Conservation (phyloP, 208 protist species). For the Trypanosoma boissoni region DNA sequence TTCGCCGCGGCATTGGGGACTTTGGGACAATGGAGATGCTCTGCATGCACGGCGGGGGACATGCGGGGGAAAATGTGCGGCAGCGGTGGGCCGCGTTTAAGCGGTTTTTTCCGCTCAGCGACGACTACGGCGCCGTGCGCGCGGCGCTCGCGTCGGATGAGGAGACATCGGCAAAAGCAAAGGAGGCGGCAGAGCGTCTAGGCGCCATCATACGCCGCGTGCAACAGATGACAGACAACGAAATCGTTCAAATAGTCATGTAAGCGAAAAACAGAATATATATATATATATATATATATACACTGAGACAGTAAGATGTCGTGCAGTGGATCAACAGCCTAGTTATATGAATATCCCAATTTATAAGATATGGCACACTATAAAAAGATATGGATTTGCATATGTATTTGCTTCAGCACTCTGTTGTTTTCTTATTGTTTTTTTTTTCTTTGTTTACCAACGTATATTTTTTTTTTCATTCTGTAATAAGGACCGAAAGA, state of each 20-base stretch:
- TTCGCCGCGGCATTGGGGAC: constrained; percentile 58
- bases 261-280: constrained; percentile 9
- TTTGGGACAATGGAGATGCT: constrained; percentile 64
- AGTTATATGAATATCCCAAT: too few species aligned
- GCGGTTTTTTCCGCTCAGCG: constrained; percentile 53
- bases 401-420: background rate
- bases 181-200: constrained; percentile 28
- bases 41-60: constrained; percentile 15
- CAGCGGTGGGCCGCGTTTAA: constrained; percentile 67
- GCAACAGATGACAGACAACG: constrained; percentile 48
- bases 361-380: too few species aligned
- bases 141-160: constrained; percentile 13
- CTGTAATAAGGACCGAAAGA: background rate
- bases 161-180: background rate
- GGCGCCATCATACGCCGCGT: constrained; percentile 48
- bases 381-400: background rate
- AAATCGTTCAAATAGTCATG: constrained; percentile 36
- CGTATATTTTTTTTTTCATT: constrained; percentile 14
- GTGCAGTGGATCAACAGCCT: too few species aligned
- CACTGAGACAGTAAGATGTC: too few species aligned
- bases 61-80: constrained; percentile 6
- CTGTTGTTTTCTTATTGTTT: constrained; percentile 11
- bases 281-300: constrained; percentile 7
- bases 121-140: constrained; percentile 42
- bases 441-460: constrained; percentile 8